Evolutionary conservation across 495 filamentous ascomycete species (phyloP), one percentile per base, ranked within the genome.

Genomic region (Aspergillus wentii): DNA sequence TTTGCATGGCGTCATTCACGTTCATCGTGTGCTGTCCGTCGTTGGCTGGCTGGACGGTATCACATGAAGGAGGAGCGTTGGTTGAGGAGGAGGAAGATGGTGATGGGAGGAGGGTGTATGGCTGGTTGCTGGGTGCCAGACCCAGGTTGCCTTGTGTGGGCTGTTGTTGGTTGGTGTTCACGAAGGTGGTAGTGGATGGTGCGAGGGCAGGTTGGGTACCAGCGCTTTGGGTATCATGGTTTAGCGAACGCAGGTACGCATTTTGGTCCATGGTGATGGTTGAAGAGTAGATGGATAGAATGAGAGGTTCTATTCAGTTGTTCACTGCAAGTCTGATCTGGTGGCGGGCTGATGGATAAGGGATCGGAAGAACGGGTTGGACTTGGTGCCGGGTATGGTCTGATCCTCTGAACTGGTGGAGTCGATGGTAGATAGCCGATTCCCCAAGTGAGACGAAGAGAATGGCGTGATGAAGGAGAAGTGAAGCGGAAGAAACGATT

Each of bases 381-480:
- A 10, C 22, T 25, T n/a, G n/a, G n/a, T n/a, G n/a, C n/a, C n/a
- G n/a, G 22, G 22, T 6, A 25, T 5, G 33, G 18, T 25, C 18
- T 23, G 33, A 22, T 35, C 22, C 6, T 25, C 6, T 6, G 10
- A 10, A 10, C 5, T 25, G 22, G 22, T 25, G n/a, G 22, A 25
- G 22, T 10, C 6, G 6, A 6, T 25, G 22, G 22, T 25, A 10
- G 22, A 25, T 25, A 10, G 22, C n/a, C n/a, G n/a, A n/a, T n/a
- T n/a, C n/a, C n/a, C n/a, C n/a, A 10, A 25, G 6, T 17, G 7
- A 19, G 17, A 17, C 5, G 17, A 35, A 35, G 19, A 23, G 6
- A 35, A 25, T 35, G 8, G 33, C 14, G 33, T 13, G 20, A 23
- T 35, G n/a, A n/a, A n/a, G n/a, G n/a, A n/a, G 33, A 11, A 16